A percentile compares a stretch with the other conserved stretches of the same genome.
Evolutionary conservation across 1,284 basidiomycete genomes (phyloP).

Genomic region (Hemileccinum hortonii): DNA sequence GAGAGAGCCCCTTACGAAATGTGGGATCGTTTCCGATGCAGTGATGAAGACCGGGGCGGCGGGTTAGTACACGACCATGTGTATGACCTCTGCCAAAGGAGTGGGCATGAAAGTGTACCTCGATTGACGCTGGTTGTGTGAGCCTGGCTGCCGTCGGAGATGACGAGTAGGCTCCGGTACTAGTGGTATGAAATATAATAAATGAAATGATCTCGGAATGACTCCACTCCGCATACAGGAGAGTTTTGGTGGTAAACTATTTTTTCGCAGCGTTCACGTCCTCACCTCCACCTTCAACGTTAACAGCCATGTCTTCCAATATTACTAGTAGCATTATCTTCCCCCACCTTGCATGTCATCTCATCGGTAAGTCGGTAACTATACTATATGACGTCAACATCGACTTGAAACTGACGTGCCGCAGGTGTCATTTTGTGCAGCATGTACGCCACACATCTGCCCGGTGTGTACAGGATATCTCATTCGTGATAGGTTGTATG

Average conservation of each 20-base stretch:
- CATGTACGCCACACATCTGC: slow-evolving; percentile 15
- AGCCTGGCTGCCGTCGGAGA: no score
- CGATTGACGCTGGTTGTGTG: no score
- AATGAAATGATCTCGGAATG: no score
- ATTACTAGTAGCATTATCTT: neutral
- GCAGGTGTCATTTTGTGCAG: slow-evolving; percentile 33
- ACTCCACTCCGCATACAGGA: no score
- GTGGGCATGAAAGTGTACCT: slow-evolving; percentile 23
- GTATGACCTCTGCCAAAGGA: slow-evolving; percentile 40
- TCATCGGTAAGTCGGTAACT: slow-evolving; percentile 22
- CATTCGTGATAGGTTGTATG: slow-evolving; percentile 26
- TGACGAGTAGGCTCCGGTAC: no score
- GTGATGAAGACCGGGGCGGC: slow-evolving; percentile 46
- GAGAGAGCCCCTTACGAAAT: slow-evolving; percentile 40
- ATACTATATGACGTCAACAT: no score
- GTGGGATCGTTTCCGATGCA: slow-evolving; percentile 42
- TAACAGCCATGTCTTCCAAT: neutral
- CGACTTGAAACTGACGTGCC: slow-evolving; percentile 8
- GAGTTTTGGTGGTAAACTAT: no score
- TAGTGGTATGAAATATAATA: no score
- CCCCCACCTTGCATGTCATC: slow-evolving; percentile 29
- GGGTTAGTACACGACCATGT: slow-evolving; percentile 44
- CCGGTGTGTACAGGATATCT: neutral
- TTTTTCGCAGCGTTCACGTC: no score
- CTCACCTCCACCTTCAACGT: no score